Percentiles rank a stretch among this genome's conserved stretches.
Conservation (phyloP, 768 basidiomycete genomes). For the Xerocomellus amylosporus region DNA sequence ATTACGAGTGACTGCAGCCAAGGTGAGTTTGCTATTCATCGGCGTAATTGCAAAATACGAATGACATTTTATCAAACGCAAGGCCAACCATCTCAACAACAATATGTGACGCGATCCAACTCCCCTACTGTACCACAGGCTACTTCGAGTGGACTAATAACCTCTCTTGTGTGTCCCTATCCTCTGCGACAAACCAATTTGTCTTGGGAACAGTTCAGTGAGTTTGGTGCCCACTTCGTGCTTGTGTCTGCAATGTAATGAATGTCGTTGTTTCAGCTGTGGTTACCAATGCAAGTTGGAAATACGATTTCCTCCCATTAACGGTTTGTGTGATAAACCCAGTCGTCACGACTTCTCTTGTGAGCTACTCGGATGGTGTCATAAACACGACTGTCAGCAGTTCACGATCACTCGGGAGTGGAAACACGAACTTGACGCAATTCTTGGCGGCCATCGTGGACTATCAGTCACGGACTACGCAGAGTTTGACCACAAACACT, state of each 20-base stretch:
- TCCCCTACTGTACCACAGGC: background rate
- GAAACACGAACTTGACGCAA: conserved; percentile 3
- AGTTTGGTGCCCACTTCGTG: background rate
- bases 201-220: conserved; percentile 1
- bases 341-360: conserved; percentile 9
- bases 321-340: conserved; percentile 11
- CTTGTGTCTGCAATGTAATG: background rate
- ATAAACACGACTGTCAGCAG: conserved; percentile 1
- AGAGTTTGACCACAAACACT: conserved; percentile 13
- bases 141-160: background rate
- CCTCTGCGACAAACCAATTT: conserved; percentile 1
- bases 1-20: background rate
- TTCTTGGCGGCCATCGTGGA: conserved; percentile 11
- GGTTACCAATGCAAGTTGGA: conserved; percentile 4
- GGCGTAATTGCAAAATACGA: background rate
- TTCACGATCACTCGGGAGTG: background rate
- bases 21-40: background rate
- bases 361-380: conserved; percentile 7
- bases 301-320: conserved; percentile 15
- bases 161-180: conserved; percentile 1
- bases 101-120: conserved; percentile 1
- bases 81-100: conserved; percentile 2
- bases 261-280: background rate
- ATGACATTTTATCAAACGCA: background rate
- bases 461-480: conserved; percentile 10